Conservation (phyloP, 306 rosid species). For the Cicer judaicum region DNA sequence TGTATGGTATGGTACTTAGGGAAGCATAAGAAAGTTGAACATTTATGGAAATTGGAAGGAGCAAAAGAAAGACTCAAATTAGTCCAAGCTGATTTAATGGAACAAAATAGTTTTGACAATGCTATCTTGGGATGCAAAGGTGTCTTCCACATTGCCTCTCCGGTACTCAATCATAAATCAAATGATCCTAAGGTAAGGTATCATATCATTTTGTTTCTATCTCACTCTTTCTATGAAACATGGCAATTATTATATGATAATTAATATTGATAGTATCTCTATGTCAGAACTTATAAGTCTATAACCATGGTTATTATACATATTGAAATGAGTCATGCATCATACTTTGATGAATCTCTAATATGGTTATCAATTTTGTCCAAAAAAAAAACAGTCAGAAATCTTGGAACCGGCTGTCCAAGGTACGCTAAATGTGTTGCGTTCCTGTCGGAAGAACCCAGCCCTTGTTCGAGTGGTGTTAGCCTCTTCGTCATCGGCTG, state of each 20-base stretch:
- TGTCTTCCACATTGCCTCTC: slow-evolving; percentile 92
- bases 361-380: background rate
- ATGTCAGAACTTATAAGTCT: background rate
- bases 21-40: slow-evolving; percentile 66
- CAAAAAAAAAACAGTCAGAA: slow-evolving; percentile 53
- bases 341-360: background rate
- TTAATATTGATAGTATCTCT: background rate
- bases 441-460: slow-evolving; percentile 71
- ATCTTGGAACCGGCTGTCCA: slow-evolving; percentile 71
- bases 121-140: slow-evolving; percentile 84
- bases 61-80: slow-evolving; percentile 74
- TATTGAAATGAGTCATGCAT: slow-evolving; percentile 3
- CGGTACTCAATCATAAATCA: slow-evolving; percentile 63
- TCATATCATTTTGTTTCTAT: background rate
- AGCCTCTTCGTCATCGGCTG: slow-evolving; percentile 85
- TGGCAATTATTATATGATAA: background rate
- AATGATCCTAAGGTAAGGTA: slow-evolving; percentile 77
- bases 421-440: slow-evolving; percentile 80
- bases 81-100: slow-evolving; percentile 77
- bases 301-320: background rate
- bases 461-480: slow-evolving; percentile 69
- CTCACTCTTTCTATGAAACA: background rate
- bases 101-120: slow-evolving; percentile 76
- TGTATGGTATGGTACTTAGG: slow-evolving; percentile 40
- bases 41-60: slow-evolving; percentile 83